Evolutionary conservation across 1,284 basidiomycete genomes (phyloP), one percentile per base, ranked within the genome.

Genomic region (Apiotrichum porosum): DNA sequence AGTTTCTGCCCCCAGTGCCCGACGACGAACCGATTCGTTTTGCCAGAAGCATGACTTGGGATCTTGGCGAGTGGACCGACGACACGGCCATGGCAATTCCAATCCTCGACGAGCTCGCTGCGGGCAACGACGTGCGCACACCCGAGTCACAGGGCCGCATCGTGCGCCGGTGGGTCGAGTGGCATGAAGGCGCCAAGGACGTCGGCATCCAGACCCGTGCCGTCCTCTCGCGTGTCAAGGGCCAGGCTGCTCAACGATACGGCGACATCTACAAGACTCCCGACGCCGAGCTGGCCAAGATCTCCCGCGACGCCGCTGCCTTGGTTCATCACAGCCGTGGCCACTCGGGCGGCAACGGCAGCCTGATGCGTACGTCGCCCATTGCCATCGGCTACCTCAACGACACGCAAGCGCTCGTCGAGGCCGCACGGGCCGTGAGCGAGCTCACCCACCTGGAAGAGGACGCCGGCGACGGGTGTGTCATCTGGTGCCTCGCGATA

Each of bases 61-160:
- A 28, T 12, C 26, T 6, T 12, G 26, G 26, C 26, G 42, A 35
- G 21, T 52, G 51, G 51, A 44, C 47, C 8, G 43, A 52, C 39
- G 47, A 45, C 42, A 49, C 47, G 24, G 42, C 47, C 18, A 44
- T 49, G 36, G 31, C 35, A 6, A 6, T 52, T 2, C 47, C 51
- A 6, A 28, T 52, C 32, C 43, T 52, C 8, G 47, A 52, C 18
- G 36, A 34, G 12, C 23, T 48, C 9, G 43, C 43, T 3, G 31
- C n/a, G 2, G 42, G 43, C 6, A 19, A 26, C 17, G 40, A 49
- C 36, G 19, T 46, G 4, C 18, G 30, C n/a, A 6, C 23, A 3
- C 9, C n/a, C 3, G 24, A 6, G 3, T 24, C 36, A 14, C 39
- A 35, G 9, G 34, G 30, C n/a, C 24, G 33, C 22, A 13, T 52